Evolutionary conservation across 345 rosid species (phyloP), one percentile per base, ranked within the genome.

Genomic region (Citrus medica): DNA sequence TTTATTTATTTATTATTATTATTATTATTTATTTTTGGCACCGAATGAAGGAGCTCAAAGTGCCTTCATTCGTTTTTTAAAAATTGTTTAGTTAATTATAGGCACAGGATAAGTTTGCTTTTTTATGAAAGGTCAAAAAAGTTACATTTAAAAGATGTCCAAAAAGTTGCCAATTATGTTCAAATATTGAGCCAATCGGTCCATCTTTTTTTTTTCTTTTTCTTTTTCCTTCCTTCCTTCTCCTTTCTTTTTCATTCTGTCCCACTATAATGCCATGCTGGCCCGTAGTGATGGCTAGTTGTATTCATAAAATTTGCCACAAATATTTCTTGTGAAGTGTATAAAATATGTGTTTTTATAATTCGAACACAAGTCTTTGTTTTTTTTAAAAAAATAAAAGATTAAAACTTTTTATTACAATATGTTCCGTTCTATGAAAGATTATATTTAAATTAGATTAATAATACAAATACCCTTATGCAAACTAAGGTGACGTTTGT

Each of bases 91-190:
- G 1, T 38, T 73, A 17, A 53, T 59, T 25, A 2, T 6, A n/a
- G 65, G 66, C 24, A 38, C 32, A 6, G 35, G 78, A 75, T 63
- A 63, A 42, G 77, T 62, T 62, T 60, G 75, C 22, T 14, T 71
- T 59, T 62, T 30, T 1, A 42, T 10, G 7, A 63, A 63, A 75
- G 62, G 77, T 62, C 69, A 62, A 74, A 58, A 74, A 74, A 74
- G 55, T 16, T 73, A 16, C 27, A 9, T 40, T 3, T 19, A 27
- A 10, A 27, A 13, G 4, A 42, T 38, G 28, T 1, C 28, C 51
- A 25, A 74, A 61, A 61, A 61, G 69, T 17, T 62, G 58, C 38
- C 19, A 25, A 14, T 73, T n/a, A 58, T 56, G 24, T 58, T 40
- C 58, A 61, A 61, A 40, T 40, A 8, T 22, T 22, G 6, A 72